Evolutionary conservation across 352 stramenopile species (phyloP), one percentile per base, ranked within the genome.

Genomic region (Pythium biforme): DNA sequence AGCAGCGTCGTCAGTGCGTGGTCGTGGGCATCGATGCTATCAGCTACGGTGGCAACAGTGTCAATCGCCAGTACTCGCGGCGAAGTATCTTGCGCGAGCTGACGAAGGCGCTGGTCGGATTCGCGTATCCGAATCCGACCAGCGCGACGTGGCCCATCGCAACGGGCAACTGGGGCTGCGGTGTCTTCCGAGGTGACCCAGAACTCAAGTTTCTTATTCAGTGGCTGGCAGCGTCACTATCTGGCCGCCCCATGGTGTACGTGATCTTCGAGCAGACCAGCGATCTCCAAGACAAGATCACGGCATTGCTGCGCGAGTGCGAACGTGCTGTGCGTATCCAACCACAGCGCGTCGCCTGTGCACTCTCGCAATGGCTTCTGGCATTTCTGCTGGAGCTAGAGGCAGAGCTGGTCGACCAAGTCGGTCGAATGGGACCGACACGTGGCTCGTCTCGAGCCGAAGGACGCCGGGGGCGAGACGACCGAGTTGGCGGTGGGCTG

Each of bases 121-220:
- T 94, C 57, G 62, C 66, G 4, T 86, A 85, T 47, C 58, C 68
- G 2, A 66, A 81, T 12, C 49, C 31, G 31, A 33, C 40, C 4
- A 54, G 58, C 12, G 19, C 10, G 0, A 34, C n/a, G n/a, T 91
- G 82, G 76, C 73, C 75, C 0, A 69, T 94, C 9, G 83, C 81
- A 9, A 89, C 80, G 6, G 86, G 86, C 20, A 93, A 95, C 59
- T 95, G 86, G 86, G 86, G 86, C 51, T 93, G 86, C 31, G 86
- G 86, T 2, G 84, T 92, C 11, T 93, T 95, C 59, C 56, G 64
- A 19, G 86, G 86, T 4, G 77, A 92, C 49, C 68, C 79, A 4
- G 81, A 92, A 59, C 68, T 93, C 10, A 95, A 93, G 62, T 88
- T 92, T 66, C 20, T 93, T 19, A 78, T 95, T 55, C 84, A 95